Evolutionary conservation across 2,329 filamentous ascomycete species (phyloP), one percentile per base, ranked within the genome.

Genomic region (Mollisiaceae sp.): DNA sequence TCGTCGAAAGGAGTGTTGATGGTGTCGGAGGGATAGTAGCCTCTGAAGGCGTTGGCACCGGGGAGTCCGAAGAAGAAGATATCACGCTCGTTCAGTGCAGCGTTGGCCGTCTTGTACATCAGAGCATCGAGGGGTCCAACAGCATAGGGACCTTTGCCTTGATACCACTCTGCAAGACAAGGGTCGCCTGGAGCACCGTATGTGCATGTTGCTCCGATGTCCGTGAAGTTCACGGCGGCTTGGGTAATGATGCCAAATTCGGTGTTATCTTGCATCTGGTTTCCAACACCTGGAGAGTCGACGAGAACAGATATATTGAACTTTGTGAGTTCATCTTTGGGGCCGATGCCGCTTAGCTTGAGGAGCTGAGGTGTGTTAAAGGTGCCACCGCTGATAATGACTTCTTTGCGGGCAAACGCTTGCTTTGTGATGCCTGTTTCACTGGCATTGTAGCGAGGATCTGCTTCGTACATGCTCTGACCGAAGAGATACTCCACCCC

Each of bases 221-320:
- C 68, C 1, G 74, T 76, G 70, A 80, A 81, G 65, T 79, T 75
- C 56, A 73, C 78, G 1, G 76, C 77, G 24, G 58, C 39, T 50
- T 79, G 82, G 39, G 81, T 73, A n/a, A 83, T 76, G 22, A 36
- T 35, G 4, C 77, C 76, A 54, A 83, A 79, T 73, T 83, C 83
- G 73, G 52, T 55, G 18, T 84, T 83, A 66, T 89, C 85, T 73
- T 85, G 80, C 1, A 89, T 77, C 75, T 89, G 88, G 39, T 78
- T 81, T 39, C 87, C 88, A 15, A 91, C 87, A 90, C 81, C 5
- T 63, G 85, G 39, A 88, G 70, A 69, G 60, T 69, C 66, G 2
- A 62, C 85, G 39, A 88, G 69, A 3, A 87, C 78, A 2, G 79
- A 75, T 65, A 89, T 87, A 39, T 78, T 74, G 70, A 83, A 72